A percentile compares a stretch with the other conserved stretches of the same genome.
Evolutionary conservation across 257 asterid species (phyloP).

Genomic region (Lavandula angustifolia): DNA sequence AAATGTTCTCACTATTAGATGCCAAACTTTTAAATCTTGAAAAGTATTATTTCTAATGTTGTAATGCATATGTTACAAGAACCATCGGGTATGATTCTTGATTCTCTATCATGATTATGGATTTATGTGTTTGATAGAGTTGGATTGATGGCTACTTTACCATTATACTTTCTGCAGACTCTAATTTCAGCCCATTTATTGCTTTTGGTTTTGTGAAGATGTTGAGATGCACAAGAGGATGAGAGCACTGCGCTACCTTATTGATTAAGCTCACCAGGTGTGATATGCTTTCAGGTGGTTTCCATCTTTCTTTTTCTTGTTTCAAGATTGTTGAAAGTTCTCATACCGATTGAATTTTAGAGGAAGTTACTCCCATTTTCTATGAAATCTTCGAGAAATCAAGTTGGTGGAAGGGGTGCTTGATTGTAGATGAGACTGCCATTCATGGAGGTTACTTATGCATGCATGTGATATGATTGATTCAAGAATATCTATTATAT

Average conservation of each 20-base stretch:
- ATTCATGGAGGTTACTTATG: constrained; percentile 67
- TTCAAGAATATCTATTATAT: no score
- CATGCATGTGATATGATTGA: constrained; percentile 70
- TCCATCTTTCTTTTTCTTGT: not conserved
- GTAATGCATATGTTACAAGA: no score
- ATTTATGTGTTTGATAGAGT: not conserved
- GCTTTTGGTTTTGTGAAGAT: constrained; percentile 83
- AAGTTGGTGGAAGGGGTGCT: constrained; percentile 91
- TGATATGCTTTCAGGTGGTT: constrained; percentile 82
- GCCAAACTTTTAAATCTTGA: no score
- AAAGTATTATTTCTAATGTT: no score
- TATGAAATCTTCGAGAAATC: constrained; percentile 61
- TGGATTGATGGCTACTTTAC: no score
- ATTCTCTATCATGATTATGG: not conserved
- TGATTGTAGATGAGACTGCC: constrained; percentile 46
- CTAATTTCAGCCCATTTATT: not conserved
- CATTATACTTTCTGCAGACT: no score
- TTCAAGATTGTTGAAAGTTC: not conserved
- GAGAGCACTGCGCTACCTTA: constrained; percentile 74
- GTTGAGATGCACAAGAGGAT: constrained; percentile 73
- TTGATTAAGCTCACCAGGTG: constrained; percentile 76
- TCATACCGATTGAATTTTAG: constrained; percentile 29
- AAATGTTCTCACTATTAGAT: no score
- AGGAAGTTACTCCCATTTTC: constrained; percentile 82
- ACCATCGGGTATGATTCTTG: constrained; percentile 43